Evolutionary conservation across 2,329 filamentous ascomycete genomes (phyloP).

Genomic region (Xylaria arbuscula): DNA sequence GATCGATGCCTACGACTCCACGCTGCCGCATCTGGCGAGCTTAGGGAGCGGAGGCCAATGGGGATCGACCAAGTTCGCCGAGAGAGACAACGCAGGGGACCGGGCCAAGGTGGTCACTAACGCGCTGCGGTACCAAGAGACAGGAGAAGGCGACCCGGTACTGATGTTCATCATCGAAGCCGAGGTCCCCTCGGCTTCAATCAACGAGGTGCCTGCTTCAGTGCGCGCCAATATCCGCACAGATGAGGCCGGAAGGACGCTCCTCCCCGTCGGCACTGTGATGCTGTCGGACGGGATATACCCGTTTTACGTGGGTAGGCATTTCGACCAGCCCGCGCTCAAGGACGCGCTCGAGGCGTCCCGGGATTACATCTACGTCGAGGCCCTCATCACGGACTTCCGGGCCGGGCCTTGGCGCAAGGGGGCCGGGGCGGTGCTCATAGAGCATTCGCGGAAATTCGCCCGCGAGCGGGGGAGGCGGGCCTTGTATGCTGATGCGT

Average conservation of each 20-base stretch:
- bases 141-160: constrained; percentile 28
- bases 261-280: constrained; percentile 31
- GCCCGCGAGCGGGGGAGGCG: constrained; percentile 18
- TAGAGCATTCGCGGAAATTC: constrained; percentile 25
- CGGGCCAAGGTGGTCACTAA: constrained; percentile 19
- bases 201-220: constrained; percentile 21
- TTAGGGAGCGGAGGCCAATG: constrained; percentile 39
- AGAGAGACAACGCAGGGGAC: constrained; percentile 11
- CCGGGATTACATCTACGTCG: constrained; percentile 34
- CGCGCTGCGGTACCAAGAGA: constrained; percentile 23
- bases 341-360: constrained; percentile 32
- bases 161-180: constrained; percentile 37
- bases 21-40: constrained; percentile 33
- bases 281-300: constrained; percentile 29
- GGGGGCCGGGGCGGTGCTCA: constrained; percentile 33
- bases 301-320: constrained; percentile 16
- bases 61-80: constrained; percentile 30
- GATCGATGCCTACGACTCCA: constrained; percentile 35
- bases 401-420: constrained; percentile 33
- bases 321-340: constrained; percentile 19
- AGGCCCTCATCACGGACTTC: constrained; percentile 36
- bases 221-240: constrained; percentile 15
- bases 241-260: constrained; percentile 19
- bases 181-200: constrained; percentile 16
- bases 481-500: constrained; percentile 29